Conservation (phyloP, 306 rosid species). For the Cyclanthera cordifolia region DNA sequence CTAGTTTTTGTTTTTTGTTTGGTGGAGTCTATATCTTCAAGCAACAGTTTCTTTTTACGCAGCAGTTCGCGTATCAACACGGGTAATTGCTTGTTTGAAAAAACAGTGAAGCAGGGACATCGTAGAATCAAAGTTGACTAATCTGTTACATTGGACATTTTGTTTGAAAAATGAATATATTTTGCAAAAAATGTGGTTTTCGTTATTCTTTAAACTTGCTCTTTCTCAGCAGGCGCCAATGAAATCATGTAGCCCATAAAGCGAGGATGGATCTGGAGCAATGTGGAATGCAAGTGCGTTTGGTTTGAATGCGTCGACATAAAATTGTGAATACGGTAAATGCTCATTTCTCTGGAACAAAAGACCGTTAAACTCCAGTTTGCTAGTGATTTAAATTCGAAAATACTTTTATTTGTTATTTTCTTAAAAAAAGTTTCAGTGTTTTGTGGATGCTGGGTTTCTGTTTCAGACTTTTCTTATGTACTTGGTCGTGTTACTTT, state of each 20-base stretch:
- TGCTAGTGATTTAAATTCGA: background rate
- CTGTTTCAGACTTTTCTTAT: background rate
- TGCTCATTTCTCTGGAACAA: background rate
- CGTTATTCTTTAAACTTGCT: background rate
- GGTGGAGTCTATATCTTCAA: too few species aligned
- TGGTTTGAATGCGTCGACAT: slow-evolving; percentile 11
- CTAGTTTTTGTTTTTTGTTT: too few species aligned
- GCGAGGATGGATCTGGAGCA: background rate
- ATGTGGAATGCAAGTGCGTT: background rate
- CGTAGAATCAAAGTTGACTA: background rate
- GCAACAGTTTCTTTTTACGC: too few species aligned
- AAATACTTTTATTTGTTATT: background rate
- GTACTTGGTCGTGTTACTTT: background rate
- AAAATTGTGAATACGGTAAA: slow-evolving; percentile 9
- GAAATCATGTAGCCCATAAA: background rate
- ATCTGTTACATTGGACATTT: background rate
- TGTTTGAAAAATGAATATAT: background rate
- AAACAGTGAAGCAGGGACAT: background rate
- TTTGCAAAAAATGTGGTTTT: background rate
- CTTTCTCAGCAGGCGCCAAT: background rate
- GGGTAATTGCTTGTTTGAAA: background rate
- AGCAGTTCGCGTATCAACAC: too few species aligned
- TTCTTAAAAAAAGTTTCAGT: background rate
- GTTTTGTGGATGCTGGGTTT: background rate
- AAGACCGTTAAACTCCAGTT: background rate